A percentile compares a stretch with the other conserved stretches of the same genome.
Evolutionary conservation across 2,329 filamentous ascomycete species (phyloP).

Genomic region (Cytospora mali): DNA sequence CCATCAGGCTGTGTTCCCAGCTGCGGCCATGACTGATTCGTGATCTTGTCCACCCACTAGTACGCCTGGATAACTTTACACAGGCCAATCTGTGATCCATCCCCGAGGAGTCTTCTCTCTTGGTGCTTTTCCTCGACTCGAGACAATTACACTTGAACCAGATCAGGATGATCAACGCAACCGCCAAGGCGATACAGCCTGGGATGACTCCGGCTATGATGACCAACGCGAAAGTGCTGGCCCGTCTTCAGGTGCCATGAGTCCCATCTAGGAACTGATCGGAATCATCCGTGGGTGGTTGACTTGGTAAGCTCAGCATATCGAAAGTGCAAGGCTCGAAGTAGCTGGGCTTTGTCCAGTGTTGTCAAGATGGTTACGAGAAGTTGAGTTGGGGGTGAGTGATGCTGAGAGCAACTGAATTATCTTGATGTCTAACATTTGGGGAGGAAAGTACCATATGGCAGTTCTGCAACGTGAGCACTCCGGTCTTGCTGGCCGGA

Average conservation of each 20-base stretch:
- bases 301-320: background rate
- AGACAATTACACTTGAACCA: slow-evolving; percentile 1
- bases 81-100: background rate
- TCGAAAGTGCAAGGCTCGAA: background rate
- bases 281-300: background rate
- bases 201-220: background rate
- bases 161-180: background rate
- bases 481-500: no score
- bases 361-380: no score
- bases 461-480: no score
- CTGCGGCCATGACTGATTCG: background rate
- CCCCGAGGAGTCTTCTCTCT: background rate
- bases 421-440: no score
- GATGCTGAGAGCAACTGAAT: background rate
- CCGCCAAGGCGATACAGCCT: background rate
- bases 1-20: no score
- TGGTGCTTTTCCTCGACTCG: background rate
- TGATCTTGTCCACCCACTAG: background rate
- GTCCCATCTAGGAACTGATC: background rate
- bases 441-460: no score
- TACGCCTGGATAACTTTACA: background rate
- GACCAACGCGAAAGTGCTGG: background rate
- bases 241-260: background rate
- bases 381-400: background rate
- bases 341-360: no score